Base-by-base conservation (phyloP, 2,329 filamentous ascomycete genomes). In the Colletotrichum trifolii region DNA sequence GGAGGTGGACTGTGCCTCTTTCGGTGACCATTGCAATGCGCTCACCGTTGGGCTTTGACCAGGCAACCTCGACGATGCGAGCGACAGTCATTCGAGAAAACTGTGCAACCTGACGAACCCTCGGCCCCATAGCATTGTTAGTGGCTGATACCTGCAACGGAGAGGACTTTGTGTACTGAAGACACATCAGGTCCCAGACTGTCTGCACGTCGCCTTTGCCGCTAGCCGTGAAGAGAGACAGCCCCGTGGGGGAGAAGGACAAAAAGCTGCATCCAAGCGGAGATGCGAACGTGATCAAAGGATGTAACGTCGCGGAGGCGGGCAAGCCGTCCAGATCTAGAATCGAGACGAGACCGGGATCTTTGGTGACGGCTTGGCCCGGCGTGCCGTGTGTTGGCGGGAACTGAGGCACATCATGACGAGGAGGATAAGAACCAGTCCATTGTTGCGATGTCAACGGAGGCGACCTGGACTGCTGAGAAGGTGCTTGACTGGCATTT, bases 61-160 rank as follows among this genome's bases (percentile, higher is more conserved):
- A 99, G 3, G 89, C 88, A 46, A 97, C 92, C 73, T 97, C 95
- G 25, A 97, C 87, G 60, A 98, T 93, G 58, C 92, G 91, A 3
- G 96, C 93, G 53, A 95, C 91, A 2, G 95, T 98, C 87, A 97
- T 91, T 45, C 96, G 89, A 17, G 93, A 92, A 73, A 97, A 97
- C 66, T 94, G 89, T 8, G 94, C 93, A 66, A 97, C 85, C 75
- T 97, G 93, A 52, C 94, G 90, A 38, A 97, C 92, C 61, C 86
- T 82, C 6, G 86, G 85, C 0, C 87, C 83, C 13, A 77, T 75
- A 38, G 75, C 78, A 13, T 74, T 78, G 60, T 80, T 83, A 6
- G 71, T 49, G 12, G 78, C 82, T 49, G 82, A 75, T 46, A 81
- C 78, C 71, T 89, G 88, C 15, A 89, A 76, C 17, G 85, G 82